These are phyloP conservation scores for Fusarium sp. DNA, from an alignment of 2,329 filamentous ascomycete genomes.

Conservation along the genomic window DNA sequence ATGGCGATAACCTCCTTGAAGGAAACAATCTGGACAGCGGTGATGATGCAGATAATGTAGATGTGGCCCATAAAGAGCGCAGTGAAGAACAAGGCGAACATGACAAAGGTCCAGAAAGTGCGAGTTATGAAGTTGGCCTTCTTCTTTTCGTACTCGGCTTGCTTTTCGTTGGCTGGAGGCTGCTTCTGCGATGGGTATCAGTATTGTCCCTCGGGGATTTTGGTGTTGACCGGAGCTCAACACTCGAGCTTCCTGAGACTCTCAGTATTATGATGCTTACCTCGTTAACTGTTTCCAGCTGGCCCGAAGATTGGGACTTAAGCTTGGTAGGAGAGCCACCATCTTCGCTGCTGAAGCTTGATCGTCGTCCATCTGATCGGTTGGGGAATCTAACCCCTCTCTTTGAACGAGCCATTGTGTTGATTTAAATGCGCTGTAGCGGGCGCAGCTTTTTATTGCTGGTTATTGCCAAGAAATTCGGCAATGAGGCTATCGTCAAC, in stretches of 20 bases:
- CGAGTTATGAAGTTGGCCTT: conserved; percentile 97
- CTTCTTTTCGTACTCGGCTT: conserved; percentile 93
- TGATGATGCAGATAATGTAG: conserved; percentile 94
- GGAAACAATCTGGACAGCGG: conserved; percentile 92
- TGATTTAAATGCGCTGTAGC: conserved; percentile 11
- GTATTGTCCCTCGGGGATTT: neutral
- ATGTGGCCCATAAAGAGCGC: conserved; percentile 96
- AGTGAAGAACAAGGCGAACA: conserved; percentile 93
- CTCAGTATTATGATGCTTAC: conserved; percentile 40
- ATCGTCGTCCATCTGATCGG: conserved; percentile 68
- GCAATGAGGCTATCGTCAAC: conserved; percentile 23
- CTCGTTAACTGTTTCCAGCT: conserved; percentile 54
- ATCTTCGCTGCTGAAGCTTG: conserved; percentile 77
- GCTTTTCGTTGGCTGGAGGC: conserved; percentile 56
- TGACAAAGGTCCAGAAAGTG: conserved; percentile 97
- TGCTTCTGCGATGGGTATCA: conserved; percentile 55
- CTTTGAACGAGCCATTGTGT: conserved; percentile 55
- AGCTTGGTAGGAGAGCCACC: conserved; percentile 53
- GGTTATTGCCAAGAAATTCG: conserved; percentile 4
- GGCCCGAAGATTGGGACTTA: conserved; percentile 46
- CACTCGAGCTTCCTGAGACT: neutral
- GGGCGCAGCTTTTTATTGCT: neutral
- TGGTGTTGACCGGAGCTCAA: neutral
- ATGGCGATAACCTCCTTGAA: conserved; percentile 99
- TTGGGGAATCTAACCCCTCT: conserved; percentile 69